phyloP scores from a whole-genome alignment of 2,329 filamentous ascomycete species.

The Colletotrichum theobromicola region DNA sequence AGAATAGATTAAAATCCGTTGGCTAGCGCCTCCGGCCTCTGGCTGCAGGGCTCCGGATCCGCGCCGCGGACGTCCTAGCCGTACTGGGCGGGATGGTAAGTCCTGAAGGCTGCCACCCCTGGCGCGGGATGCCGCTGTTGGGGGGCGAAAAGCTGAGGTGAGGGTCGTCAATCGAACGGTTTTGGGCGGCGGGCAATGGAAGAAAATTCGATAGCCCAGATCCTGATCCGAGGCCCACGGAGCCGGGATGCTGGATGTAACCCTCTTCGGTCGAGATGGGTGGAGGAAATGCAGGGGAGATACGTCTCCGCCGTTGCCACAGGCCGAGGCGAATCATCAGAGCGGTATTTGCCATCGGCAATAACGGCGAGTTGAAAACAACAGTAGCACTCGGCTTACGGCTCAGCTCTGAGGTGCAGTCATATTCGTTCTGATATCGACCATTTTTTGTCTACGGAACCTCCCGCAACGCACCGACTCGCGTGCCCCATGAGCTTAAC shows the following conservation, averaged over 20 bases:
- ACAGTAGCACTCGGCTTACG: background rate
- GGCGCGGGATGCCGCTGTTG: background rate
- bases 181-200: background rate
- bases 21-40: background rate
- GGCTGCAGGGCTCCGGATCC: background rate
- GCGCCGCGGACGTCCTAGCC: background rate
- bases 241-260: background rate
- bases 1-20: slow-evolving; percentile 3
- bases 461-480: background rate
- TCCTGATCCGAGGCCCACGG: background rate
- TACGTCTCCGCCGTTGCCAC: background rate
- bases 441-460: background rate
- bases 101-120: background rate
- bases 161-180: background rate
- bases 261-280: background rate
- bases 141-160: background rate
- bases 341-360: background rate
- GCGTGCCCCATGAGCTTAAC: background rate
- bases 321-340: background rate
- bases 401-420: background rate
- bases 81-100: background rate
- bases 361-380: background rate
- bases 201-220: background rate
- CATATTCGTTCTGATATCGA: background rate
- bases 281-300: background rate